Conservation (phyloP, 192 early-diverging fungal genomes). For the Coemansia brasiliensis region DNA sequence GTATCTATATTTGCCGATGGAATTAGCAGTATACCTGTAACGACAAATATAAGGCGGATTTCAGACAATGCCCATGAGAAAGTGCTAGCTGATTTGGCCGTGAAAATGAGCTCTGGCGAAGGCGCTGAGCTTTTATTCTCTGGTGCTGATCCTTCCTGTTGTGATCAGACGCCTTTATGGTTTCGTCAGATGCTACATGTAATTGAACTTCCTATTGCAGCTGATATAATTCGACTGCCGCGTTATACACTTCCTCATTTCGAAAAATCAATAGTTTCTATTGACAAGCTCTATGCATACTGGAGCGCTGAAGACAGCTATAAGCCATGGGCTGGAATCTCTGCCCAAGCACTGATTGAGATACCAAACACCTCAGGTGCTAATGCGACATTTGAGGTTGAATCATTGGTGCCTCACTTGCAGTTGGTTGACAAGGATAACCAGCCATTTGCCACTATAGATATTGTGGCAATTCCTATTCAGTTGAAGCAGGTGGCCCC, state of each 20-base stretch:
- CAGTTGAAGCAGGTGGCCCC: conserved; percentile 12
- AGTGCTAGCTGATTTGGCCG: conserved; percentile 24
- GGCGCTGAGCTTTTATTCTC: conserved; percentile 10
- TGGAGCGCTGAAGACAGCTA: conserved; percentile 41
- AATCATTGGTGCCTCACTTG: conserved; percentile 32
- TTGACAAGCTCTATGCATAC: conserved; percentile 33
- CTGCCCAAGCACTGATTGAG: conserved; percentile 19
- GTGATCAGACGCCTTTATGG: conserved; percentile 22
- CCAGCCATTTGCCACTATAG: conserved; percentile 26
- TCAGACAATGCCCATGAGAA: conserved; percentile 13
- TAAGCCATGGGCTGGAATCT: conserved; percentile 29
- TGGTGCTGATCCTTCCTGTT: conserved; percentile 16
- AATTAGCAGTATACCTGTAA: conserved; percentile 3
- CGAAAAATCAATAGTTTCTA: conserved; percentile 13
- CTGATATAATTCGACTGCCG: conserved; percentile 4
- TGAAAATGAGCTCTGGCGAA: conserved; percentile 7
- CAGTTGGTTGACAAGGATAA: conserved; percentile 22
- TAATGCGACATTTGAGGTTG: conserved; percentile 22
- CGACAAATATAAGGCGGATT: conserved; percentile 18
- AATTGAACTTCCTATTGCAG: conserved; percentile 5
- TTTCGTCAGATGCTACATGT: conserved; percentile 25
- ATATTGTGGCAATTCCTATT: conserved; percentile 11
- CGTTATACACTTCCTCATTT: conserved; percentile 1
- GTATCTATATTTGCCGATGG: conserved; percentile 1
- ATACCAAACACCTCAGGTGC: conserved; percentile 29